phyloP scores from a whole-genome alignment of 2,329 filamentous ascomycete species.

The Amesomyces nigricolor region DNA sequence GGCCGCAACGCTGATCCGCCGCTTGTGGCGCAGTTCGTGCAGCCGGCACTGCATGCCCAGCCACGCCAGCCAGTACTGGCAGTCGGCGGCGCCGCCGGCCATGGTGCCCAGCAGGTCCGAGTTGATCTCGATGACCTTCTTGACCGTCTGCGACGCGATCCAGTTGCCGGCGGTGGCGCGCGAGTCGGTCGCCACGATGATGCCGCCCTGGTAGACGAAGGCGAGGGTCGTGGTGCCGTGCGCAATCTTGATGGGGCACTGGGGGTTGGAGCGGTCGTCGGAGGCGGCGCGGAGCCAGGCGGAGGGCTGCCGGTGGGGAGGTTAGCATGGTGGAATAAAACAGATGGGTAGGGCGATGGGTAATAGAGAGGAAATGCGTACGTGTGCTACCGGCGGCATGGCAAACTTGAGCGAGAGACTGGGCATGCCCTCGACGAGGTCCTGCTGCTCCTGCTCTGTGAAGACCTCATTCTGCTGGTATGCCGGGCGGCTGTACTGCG shows the following conservation, averaged over 20 bases:
- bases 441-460: slow-evolving; percentile 66
- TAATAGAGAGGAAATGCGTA: slow-evolving; percentile 40
- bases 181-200: slow-evolving; percentile 97
- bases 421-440: slow-evolving; percentile 63
- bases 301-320: slow-evolving; percentile 57
- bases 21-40: slow-evolving; percentile 98
- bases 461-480: slow-evolving; percentile 67
- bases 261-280: slow-evolving; percentile 93
- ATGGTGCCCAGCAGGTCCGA: slow-evolving; percentile 90
- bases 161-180: slow-evolving; percentile 96
- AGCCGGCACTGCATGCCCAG: slow-evolving; percentile 98
- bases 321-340: not conserved
- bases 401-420: slow-evolving; percentile 88
- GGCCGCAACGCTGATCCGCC: slow-evolving; percentile 93
- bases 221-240: slow-evolving; percentile 97
- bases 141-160: slow-evolving; percentile 99
- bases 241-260: slow-evolving; percentile 98
- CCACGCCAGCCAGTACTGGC: slow-evolving; percentile 99
- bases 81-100: slow-evolving; percentile 97
- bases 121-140: slow-evolving; percentile 99
- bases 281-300: slow-evolving; percentile 95
- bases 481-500: slow-evolving; percentile 79
- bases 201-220: slow-evolving; percentile 96
- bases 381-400: slow-evolving; percentile 86
- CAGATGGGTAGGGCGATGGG: not conserved